Percentiles rank a stretch among this genome's conserved stretches.
Conservation (phyloP, 345 rosid species). For the Eucalyptus curtisii region DNA sequence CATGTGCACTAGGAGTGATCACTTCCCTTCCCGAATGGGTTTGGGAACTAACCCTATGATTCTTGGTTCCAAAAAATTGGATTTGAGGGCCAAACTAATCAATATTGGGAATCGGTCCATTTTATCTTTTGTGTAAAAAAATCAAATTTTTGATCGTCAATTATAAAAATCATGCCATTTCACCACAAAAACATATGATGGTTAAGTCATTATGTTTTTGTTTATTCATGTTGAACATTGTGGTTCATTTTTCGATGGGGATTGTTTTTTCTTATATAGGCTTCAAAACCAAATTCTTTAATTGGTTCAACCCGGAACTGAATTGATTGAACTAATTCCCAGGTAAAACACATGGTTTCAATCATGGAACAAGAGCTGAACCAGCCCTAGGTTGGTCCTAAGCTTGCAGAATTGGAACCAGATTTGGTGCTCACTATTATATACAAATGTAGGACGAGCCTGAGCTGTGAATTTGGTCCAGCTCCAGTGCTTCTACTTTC, state of each 20-base stretch:
- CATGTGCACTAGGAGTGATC: not conserved
- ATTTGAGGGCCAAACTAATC: not conserved
- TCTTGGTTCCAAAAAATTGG: not conserved
- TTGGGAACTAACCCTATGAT: not conserved
- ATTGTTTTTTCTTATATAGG: not conserved
- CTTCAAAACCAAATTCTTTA: not conserved
- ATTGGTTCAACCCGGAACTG: not conserved
- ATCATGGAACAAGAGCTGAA: too few relatives aligned
- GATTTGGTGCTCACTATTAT: not conserved
- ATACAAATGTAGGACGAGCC: not conserved
- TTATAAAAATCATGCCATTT: not conserved
- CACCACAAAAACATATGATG: not conserved
- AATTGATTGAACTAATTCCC: not conserved
- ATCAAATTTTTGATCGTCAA: not conserved
- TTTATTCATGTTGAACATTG: not conserved
- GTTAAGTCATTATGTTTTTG: not conserved
- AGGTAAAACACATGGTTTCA: not conserved
- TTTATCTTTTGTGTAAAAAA: not conserved
- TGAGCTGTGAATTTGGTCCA: not conserved
- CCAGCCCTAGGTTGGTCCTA: not conserved
- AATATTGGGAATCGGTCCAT: not conserved
- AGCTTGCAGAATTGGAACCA: not conserved
- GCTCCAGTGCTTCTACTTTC: not conserved
- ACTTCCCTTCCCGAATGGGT: fast-evolving
- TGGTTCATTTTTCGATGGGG: not conserved